phyloP scores from a whole-genome alignment of 208 protist genomes.

The Leishmania martiniquensis region DNA sequence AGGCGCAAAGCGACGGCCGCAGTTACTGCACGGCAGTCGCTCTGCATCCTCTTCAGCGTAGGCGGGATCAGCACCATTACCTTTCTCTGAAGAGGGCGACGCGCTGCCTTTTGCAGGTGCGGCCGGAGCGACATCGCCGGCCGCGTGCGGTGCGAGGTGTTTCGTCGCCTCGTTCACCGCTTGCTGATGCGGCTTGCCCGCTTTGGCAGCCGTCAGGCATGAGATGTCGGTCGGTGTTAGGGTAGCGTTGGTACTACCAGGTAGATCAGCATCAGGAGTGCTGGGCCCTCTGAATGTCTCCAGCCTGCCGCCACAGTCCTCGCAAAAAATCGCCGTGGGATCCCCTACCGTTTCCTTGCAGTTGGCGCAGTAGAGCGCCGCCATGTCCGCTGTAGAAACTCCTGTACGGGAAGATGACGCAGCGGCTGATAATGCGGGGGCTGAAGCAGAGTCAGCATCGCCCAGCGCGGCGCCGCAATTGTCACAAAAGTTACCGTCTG shows the following conservation, averaged over 20 bases:
- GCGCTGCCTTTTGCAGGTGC: background rate
- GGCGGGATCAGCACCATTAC: background rate
- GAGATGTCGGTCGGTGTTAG: conserved; percentile 14
- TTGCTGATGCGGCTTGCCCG: background rate
- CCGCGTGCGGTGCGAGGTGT: background rate
- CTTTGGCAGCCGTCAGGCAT: background rate
- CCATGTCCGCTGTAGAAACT: background rate
- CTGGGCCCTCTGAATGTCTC: conserved; percentile 13
- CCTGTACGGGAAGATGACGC: background rate
- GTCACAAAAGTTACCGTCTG: conserved; percentile 87
- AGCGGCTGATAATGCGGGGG: background rate
- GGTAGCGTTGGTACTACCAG: background rate
- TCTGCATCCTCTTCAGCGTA: conserved; percentile 10
- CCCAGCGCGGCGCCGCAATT: conserved; percentile 81
- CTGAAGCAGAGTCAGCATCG: conserved; percentile 28
- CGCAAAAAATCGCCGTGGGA: conserved; percentile 61
- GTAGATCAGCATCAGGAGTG: conserved; percentile 6
- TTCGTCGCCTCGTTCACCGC: background rate
- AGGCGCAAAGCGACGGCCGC: conserved; percentile 75
- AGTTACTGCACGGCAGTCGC: conserved; percentile 67
- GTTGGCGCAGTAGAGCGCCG: conserved; percentile 55
- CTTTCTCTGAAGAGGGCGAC: background rate
- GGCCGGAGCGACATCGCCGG: background rate
- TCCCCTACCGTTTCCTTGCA: conserved; percentile 60
- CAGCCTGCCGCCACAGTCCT: conserved; percentile 80